Percentiles rank a stretch among this genome's conserved stretches.
phyloP scores from a whole-genome alignment of 2,329 filamentous ascomycete species.

The Phialophora expanda region DNA sequence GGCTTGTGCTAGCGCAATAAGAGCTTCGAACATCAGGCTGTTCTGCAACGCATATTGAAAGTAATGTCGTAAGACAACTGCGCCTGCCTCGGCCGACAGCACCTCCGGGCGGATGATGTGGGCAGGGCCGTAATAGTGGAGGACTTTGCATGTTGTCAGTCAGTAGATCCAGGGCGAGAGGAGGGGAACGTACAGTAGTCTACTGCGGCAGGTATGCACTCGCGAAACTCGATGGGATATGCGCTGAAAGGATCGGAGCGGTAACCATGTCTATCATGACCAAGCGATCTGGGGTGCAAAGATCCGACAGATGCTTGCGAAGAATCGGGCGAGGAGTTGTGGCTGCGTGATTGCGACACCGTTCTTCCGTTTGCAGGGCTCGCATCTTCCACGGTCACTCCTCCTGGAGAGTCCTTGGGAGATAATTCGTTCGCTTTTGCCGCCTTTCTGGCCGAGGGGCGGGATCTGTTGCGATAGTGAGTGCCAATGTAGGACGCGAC shows the following conservation, averaged over 20 bases:
- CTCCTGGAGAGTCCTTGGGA: background rate
- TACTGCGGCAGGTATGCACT: constrained; percentile 12
- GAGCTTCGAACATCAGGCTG: constrained; percentile 25
- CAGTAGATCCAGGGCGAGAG: background rate
- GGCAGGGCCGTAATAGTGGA: constrained; percentile 20
- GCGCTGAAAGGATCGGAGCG: constrained; percentile 21
- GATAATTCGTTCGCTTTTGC: background rate
- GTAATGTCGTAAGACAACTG: constrained; percentile 11
- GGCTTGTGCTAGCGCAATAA: constrained; percentile 18
- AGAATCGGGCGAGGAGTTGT: background rate
- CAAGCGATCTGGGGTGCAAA: background rate
- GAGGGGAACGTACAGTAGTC: constrained; percentile 17
- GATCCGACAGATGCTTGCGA: background rate
- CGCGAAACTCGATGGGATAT: constrained; percentile 22
- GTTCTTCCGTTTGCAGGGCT: background rate
- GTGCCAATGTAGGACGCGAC: constrained; percentile 27
- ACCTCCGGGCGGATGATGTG: constrained; percentile 24
- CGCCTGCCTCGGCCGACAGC: constrained; percentile 13
- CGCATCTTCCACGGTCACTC: background rate
- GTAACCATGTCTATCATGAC: constrained; percentile 20
- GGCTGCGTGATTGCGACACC: background rate
- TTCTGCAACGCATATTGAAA: constrained; percentile 24
- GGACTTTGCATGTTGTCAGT: constrained; percentile 10
- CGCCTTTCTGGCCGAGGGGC: constrained; percentile 6
- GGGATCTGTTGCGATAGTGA: constrained; percentile 24